These are phyloP conservation scores for Prunus yedoensis DNA, from an alignment of 331 rosid species.

Conservation along the genomic window DNA sequence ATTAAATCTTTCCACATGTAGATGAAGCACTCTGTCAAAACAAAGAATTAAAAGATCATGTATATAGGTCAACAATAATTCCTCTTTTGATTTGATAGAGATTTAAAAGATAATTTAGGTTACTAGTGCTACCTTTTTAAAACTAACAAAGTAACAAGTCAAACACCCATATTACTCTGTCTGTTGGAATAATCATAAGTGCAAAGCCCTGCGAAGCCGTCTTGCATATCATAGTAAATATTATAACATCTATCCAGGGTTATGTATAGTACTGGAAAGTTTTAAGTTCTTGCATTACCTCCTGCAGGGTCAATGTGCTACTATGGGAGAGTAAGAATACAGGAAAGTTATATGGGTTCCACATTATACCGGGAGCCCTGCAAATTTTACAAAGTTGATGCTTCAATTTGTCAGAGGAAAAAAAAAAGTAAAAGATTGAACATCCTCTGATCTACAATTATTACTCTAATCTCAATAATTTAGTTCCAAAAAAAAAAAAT, in stretches of 20 bases:
- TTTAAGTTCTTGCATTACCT: conserved; percentile 52
- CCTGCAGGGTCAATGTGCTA: conserved; percentile 55
- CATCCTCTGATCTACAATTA: neutral
- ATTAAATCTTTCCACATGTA: neutral
- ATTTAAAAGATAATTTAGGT: neutral
- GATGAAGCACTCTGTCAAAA: neutral
- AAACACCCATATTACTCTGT: neutral
- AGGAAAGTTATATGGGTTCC: conserved; percentile 72
- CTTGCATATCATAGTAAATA: conserved; percentile 15
- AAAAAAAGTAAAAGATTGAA: neutral
- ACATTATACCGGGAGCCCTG: conserved; percentile 95
- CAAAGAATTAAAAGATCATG: neutral
- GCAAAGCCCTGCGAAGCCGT: neutral
- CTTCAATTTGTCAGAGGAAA: conserved; percentile 12
- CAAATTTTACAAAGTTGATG: conserved; percentile 21
- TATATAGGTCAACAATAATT: neutral
- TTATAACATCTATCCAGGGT: neutral
- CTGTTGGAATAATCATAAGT: neutral
- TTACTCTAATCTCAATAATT: neutral
- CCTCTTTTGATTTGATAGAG: neutral
- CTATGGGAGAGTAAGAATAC: conserved; percentile 69
- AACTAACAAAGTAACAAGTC: neutral
- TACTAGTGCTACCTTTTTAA: no score
- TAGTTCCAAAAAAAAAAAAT: neutral
- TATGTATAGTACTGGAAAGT: neutral